Evolutionary conservation across 2,329 filamentous ascomycete species (phyloP), one percentile per base, ranked within the genome.

Genomic region (Pezicula radicicola): DNA sequence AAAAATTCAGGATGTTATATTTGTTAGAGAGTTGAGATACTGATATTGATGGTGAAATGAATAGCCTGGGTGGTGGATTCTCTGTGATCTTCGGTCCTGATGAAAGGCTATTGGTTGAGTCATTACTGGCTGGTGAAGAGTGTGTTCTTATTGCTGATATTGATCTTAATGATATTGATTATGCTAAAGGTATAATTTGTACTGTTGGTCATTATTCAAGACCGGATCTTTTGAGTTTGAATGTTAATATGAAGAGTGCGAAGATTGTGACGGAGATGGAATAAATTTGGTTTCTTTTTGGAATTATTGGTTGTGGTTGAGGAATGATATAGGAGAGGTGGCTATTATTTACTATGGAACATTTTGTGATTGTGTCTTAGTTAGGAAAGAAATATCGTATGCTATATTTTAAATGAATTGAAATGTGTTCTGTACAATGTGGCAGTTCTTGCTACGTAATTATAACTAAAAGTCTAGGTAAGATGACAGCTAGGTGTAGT

Each of bases 101-200:
- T 51, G 61, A 69, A 40, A 46, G 61, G 13, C 53, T 62, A 12
- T 54, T 70, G 0, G 56, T 55, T 2, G 61, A 70, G 45, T 56
- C 64, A 0, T 46, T 67, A 0, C 60, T 55, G 2, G 49, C 60
- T 6, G 60, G 60, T 1, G 60, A 55, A 9, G 69, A 72, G 49
- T 70, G 67, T 0, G 66, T 74, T 12, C 53, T 73, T 15, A 68
- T 66, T 33, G 68, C 68, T 0, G 68, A 73, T 51, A 60, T 73
- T n/a, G 62, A 42, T 33, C 35, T 55, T 30, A 41, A 39, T 16
- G 44, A 52, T 35, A 52, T 48, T 42, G 50, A 52, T 30, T 49
- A 48, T n/a, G 49, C 60, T 1, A 61, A 62, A 43, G 41, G 39
- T 10, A 41, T 56, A 12, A 16, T 56, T n/a, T 59, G 62, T 52